A percentile compares a stretch with the other conserved stretches of the same genome.
Evolutionary conservation across 2,329 filamentous ascomycete species (phyloP).

Genomic region (Fusarium hainanense): DNA sequence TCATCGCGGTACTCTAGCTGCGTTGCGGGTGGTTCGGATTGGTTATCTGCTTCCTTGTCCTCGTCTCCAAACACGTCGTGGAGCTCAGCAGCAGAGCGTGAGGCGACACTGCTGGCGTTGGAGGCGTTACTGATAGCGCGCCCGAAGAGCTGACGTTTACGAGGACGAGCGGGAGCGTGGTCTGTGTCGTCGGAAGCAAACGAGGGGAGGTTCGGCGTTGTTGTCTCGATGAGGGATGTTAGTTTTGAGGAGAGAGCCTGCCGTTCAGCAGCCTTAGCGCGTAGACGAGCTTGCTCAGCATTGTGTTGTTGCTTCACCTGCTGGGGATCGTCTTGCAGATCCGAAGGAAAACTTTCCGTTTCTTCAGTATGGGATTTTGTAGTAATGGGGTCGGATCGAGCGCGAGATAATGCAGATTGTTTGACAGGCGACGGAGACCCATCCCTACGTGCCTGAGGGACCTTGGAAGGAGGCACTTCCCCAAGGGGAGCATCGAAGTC

Average conservation of each 20-base stretch:
- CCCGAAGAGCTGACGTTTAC: slow-evolving; percentile 65
- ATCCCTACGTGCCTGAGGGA: slow-evolving; percentile 56
- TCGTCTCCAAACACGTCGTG: slow-evolving; percentile 41
- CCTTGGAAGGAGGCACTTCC: slow-evolving; percentile 54
- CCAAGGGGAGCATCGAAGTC: slow-evolving; percentile 52
- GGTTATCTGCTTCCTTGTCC: slow-evolving; percentile 39
- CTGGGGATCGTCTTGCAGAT: slow-evolving; percentile 3
- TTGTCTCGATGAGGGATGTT: slow-evolving; percentile 55
- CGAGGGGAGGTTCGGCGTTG: slow-evolving; percentile 30
- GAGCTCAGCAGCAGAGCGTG: slow-evolving; percentile 53
- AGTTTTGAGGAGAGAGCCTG: slow-evolving; percentile 57
- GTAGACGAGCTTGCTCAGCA: slow-evolving; percentile 42
- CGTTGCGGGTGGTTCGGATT: slow-evolving; percentile 56
- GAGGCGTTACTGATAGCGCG: slow-evolving; percentile 69
- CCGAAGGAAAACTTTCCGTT: not conserved
- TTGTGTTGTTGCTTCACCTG: slow-evolving; percentile 30
- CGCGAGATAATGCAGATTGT: slow-evolving; percentile 34
- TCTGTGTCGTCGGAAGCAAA: slow-evolving; percentile 32
- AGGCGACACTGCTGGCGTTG: slow-evolving; percentile 59
- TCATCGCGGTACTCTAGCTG: slow-evolving; percentile 67
- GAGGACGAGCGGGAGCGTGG: slow-evolving; percentile 39
- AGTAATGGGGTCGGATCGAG: slow-evolving; percentile 54
- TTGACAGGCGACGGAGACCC: slow-evolving; percentile 53
- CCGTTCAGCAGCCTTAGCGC: slow-evolving; percentile 52
- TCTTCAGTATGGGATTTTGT: slow-evolving; percentile 8